A percentile compares a stretch with the other conserved stretches of the same genome.
These are phyloP conservation scores for Lichina pygmaea DNA, from an alignment of 495 filamentous ascomycete species.

Conservation along the genomic window DNA sequence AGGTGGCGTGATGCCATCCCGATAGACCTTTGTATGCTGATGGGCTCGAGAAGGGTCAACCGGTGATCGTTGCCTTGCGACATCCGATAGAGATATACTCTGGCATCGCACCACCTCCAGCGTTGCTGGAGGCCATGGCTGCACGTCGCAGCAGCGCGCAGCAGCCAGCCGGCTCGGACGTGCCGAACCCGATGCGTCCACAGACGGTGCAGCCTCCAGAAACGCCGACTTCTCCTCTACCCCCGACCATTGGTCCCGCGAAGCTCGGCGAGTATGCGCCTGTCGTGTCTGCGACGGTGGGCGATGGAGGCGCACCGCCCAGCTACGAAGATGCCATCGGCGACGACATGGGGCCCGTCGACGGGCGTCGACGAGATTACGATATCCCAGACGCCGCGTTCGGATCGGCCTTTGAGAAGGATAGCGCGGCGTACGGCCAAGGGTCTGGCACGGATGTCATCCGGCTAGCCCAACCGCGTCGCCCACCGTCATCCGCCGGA, in stretches of 20 bases:
- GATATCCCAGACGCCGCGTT: not conserved
- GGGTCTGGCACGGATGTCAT: no score
- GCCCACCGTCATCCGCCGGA: no score
- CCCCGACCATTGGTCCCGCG: not conserved
- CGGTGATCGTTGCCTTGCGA: slow-evolving; percentile 44
- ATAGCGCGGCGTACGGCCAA: no score
- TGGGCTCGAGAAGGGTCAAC: slow-evolving; percentile 25
- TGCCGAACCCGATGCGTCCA: no score
- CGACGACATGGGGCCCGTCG: slow-evolving; percentile 3
- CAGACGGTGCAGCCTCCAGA: not conserved
- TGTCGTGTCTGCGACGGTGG: not conserved
- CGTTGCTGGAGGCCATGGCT: slow-evolving; percentile 42
- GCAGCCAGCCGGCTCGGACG: not conserved
- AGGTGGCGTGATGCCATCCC: not conserved
- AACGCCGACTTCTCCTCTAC: not conserved
- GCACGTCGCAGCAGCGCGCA: slow-evolving; percentile 2
- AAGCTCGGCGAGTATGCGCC: not conserved
- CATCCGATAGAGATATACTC: slow-evolving; percentile 64
- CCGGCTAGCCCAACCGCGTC: no score
- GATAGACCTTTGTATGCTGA: not conserved
- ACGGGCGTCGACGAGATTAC: slow-evolving; percentile 3
- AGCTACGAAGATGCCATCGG: slow-evolving; percentile 5
- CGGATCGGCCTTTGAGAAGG: no score
- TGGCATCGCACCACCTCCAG: slow-evolving; percentile 62
- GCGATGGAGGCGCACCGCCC: slow-evolving; percentile 1